These are phyloP conservation scores for Lolium rigidum DNA, from an alignment of 176 grass and related monocot species.

Conservation along the genomic window DNA sequence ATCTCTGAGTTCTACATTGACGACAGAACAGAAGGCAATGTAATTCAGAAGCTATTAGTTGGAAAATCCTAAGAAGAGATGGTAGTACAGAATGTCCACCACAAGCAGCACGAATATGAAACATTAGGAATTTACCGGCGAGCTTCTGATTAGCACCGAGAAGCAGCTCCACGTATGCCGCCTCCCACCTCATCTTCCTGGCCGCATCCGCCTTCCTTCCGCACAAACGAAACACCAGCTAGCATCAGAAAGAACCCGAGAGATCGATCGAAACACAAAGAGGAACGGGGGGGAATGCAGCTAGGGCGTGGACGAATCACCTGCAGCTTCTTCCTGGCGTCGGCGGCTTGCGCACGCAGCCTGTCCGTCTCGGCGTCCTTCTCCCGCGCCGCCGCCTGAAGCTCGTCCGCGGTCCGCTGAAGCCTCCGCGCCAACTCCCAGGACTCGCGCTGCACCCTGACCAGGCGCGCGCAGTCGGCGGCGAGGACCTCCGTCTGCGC, in stretches of 20 bases:
- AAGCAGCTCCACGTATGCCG: slow-evolving; percentile 14
- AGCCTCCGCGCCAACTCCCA: neutral
- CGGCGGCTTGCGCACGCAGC: neutral
- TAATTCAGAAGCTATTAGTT: neutral
- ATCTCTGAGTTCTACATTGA: slow-evolving; percentile 2
- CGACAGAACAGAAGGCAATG: neutral
- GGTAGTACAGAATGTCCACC: too few relatives aligned
- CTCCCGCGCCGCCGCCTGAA: neutral
- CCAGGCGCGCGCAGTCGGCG: slow-evolving; percentile 36
- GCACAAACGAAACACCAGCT: neutral
- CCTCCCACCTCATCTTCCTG: slow-evolving; percentile 3
- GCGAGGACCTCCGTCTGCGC: slow-evolving; percentile 37
- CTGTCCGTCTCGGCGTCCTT: neutral
- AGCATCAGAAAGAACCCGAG: neutral
- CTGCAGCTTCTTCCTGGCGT: neutral
- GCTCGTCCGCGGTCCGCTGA: neutral
- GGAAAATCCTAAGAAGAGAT: too few relatives aligned
- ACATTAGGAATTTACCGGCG: too few relatives aligned
- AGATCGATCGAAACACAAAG: too few relatives aligned
- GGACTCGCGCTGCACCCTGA: neutral
- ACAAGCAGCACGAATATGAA: too few relatives aligned
- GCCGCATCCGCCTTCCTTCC: neutral
- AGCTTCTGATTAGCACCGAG: slow-evolving; percentile 12
- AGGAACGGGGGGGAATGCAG: neutral
- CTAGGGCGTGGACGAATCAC: neutral